Evolutionary conservation across 306 rosid species (phyloP).

Genomic region (Rosa multiflora): DNA sequence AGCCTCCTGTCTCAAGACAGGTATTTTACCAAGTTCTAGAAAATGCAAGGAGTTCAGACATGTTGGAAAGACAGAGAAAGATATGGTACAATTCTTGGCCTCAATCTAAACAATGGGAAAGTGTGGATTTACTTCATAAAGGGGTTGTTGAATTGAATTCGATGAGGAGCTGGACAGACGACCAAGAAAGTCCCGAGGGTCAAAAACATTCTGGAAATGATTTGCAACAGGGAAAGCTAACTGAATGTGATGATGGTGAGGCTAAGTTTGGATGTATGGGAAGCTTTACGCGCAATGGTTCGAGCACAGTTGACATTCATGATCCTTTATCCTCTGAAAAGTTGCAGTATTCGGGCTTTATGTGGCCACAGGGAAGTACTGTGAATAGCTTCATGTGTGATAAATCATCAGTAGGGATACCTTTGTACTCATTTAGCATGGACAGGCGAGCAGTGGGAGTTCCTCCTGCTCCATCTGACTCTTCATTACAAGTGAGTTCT

Average conservation of each 20-base stretch:
- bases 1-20: conserved; percentile 81
- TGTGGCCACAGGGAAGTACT: conserved; percentile 80
- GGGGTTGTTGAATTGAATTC: conserved; percentile 65
- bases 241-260: conserved; percentile 67
- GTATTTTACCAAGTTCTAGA: conserved; percentile 73
- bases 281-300: conserved; percentile 47
- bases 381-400: conserved; percentile 70
- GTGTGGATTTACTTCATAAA: conserved; percentile 65
- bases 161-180: conserved; percentile 64
- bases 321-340: conserved; percentile 70
- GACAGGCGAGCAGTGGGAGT: conserved; percentile 71
- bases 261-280: conserved; percentile 75
- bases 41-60: conserved; percentile 89
- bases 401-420: conserved; percentile 88
- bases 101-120: conserved; percentile 88
- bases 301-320: conserved; percentile 53
- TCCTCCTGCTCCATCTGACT: conserved; percentile 78
- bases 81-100: conserved; percentile 92
- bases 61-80: conserved; percentile 96
- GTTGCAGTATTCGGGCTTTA: conserved; percentile 85
- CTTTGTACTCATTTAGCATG: conserved; percentile 87
- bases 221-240: conserved; percentile 53
- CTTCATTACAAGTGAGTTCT: conserved; percentile 68
- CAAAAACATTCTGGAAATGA: conserved; percentile 46
- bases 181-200: conserved; percentile 49